Evolutionary conservation across 768 basidiomycete species (phyloP).

Genomic region (Exsudoporus frostii): DNA sequence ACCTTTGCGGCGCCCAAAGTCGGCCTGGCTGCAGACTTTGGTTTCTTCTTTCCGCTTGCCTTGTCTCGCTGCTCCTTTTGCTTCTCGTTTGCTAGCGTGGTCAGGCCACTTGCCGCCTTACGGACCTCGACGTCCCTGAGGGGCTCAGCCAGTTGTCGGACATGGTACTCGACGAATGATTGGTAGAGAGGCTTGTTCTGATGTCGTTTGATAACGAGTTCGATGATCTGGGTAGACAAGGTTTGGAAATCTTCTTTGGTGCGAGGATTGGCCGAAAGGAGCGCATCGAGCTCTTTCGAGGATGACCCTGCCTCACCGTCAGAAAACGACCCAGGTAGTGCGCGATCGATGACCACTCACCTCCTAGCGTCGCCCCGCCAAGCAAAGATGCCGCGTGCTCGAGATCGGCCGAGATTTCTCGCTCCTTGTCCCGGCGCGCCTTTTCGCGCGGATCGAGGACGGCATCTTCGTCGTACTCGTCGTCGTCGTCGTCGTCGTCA

Average conservation of each 20-base stretch:
- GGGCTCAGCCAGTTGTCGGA: conserved; percentile 67
- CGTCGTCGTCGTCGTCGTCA: conserved; percentile 26
- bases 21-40: conserved; percentile 68
- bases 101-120: conserved; percentile 81
- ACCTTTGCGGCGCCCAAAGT: conserved; percentile 70
- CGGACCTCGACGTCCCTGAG: conserved; percentile 90
- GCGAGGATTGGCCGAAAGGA: conserved; percentile 77
- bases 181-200: conserved; percentile 80
- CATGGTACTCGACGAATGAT: conserved; percentile 80
- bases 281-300: conserved; percentile 61
- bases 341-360: conserved; percentile 36
- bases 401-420: conserved; percentile 84
- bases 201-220: conserved; percentile 74
- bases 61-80: conserved; percentile 87
- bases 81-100: conserved; percentile 92
- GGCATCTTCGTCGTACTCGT: conserved; percentile 66
- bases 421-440: conserved; percentile 71
- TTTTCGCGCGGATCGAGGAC: conserved; percentile 80
- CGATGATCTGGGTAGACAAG: conserved; percentile 72
- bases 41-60: conserved; percentile 87
- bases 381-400: conserved; percentile 80
- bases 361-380: conserved; percentile 64
- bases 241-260: conserved; percentile 85
- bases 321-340: not conserved
- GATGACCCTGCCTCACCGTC: conserved; percentile 51